Evolutionary conservation across 2,329 filamentous ascomycete genomes (phyloP), one percentile per base, ranked within the genome.

Genomic region (Phyllosticta capitalensis): DNA sequence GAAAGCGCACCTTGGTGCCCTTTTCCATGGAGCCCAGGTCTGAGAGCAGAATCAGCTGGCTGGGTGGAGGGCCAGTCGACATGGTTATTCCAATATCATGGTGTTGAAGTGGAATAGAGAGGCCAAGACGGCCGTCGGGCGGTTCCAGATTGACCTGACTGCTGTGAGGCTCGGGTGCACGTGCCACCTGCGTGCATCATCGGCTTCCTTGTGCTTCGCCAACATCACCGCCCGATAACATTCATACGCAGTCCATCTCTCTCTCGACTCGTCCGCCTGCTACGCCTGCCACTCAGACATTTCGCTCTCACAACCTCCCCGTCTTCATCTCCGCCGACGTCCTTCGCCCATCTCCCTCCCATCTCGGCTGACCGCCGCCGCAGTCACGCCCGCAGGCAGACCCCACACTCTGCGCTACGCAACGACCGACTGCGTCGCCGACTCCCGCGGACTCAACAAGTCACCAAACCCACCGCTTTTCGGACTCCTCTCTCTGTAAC

Each of bases 1-100:
- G 75, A 72, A 97, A 95, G 62, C 92, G 86, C 62, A 96, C 87
- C 75, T 97, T 97, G n/a, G 84, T 82, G n/a, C 82, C 82, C 3
- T 69, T 62, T 21, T 74, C 72, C 53, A 79, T 76, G 60, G 76
- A 69, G 1, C 75, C 75, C n/a, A 79, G 65, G 56, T 79, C 74
- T 10, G 69, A 70, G 30, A 79, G 66, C 49, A 78, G 69, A 61
- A 86, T 83, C 9, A 79, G 70, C 33, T 65, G 72, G 54, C 73
- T 75, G 14, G 90, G 82, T 30, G 83, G 75, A 26, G 89, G 88
- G 9, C 81, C 83, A 38, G 52, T 22, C 51, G 30, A 20, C 21
- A 30, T n/a, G 12, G 28, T 28, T 12, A 9, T 17, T 22, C 48
- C 45, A 28, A 52, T 52, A 50, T 54, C 33, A 51, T 24, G 49